Percentiles rank a stretch among this genome's conserved stretches.
These are phyloP conservation scores for Mycena leptocephala DNA, from an alignment of 768 basidiomycete species.

Conservation along the genomic window DNA sequence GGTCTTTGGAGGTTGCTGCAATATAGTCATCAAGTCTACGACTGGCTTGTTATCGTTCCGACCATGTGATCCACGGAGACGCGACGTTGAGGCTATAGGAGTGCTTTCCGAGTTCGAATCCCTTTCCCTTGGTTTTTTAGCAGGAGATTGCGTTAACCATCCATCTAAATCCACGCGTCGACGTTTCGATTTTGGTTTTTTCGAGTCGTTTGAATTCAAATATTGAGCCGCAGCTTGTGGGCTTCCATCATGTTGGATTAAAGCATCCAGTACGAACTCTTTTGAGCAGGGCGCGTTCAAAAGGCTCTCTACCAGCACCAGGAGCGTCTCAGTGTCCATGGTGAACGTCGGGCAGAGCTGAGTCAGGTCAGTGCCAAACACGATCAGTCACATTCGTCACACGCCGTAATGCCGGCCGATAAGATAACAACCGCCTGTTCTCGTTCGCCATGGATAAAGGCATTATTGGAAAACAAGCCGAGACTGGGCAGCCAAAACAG, in stretches of 20 bases:
- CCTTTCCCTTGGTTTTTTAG: constrained; percentile 33
- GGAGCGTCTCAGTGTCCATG: constrained; percentile 76
- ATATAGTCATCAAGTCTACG: constrained; percentile 69
- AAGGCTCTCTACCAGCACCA: constrained; percentile 79
- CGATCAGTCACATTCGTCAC: background rate
- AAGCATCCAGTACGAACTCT: constrained; percentile 69
- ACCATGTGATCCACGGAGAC: background rate
- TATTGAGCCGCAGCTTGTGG: constrained; percentile 64
- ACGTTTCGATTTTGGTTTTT: constrained; percentile 62
- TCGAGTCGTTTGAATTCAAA: constrained; percentile 47
- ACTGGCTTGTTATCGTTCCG: constrained; percentile 49
- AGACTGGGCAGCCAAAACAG: background rate
- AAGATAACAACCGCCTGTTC: background rate
- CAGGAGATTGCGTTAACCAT: constrained; percentile 65
- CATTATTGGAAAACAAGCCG: background rate
- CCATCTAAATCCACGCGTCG: constrained; percentile 65
- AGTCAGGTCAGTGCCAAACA: background rate
- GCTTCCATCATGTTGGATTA: constrained; percentile 72
- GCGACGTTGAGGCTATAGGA: constrained; percentile 21
- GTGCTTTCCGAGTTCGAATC: background rate
- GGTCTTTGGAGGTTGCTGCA: constrained; percentile 65
- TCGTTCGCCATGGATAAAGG: constrained; percentile 17
- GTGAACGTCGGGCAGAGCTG: too few species aligned
- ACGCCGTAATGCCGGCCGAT: too few species aligned
- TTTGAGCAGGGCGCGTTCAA: constrained; percentile 51